These are phyloP conservation scores for Rutstroemia sp. DNA, from an alignment of 2,329 filamentous ascomycete genomes.

Conservation along the genomic window DNA sequence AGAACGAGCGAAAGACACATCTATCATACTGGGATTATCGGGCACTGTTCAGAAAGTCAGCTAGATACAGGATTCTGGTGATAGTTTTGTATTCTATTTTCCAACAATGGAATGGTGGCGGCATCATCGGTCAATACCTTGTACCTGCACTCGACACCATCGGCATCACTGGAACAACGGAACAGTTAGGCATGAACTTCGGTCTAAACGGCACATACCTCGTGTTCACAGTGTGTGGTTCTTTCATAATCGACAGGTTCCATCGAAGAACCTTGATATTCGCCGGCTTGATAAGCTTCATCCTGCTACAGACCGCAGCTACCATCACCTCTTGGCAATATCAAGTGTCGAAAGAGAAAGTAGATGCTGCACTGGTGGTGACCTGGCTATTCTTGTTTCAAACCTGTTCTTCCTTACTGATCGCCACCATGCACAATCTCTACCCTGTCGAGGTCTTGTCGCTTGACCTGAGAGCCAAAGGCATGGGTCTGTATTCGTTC, in stretches of 20 bases:
- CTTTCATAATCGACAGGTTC: conserved; percentile 19
- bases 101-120: conserved; percentile 22
- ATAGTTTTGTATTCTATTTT: conserved; percentile 35
- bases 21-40: conserved; percentile 38
- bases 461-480: conserved; percentile 33
- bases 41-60: conserved; percentile 38
- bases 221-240: conserved; percentile 16
- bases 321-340: conserved; percentile 43
- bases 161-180: conserved; percentile 14
- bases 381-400: conserved; percentile 43
- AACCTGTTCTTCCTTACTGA: conserved; percentile 37
- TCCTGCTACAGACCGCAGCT: conserved; percentile 37
- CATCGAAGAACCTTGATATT: conserved; percentile 37
- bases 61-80: conserved; percentile 37
- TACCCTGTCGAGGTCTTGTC: conserved; percentile 30
- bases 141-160: conserved; percentile 18
- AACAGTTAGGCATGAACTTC: conserved; percentile 19
- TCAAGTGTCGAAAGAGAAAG: conserved; percentile 15
- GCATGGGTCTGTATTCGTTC: conserved; percentile 26
- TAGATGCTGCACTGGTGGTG: conserved; percentile 35
- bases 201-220: conserved; percentile 17
- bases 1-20: conserved; percentile 14
- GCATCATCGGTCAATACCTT: conserved; percentile 23
- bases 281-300: conserved; percentile 35
- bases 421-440: conserved; percentile 34